Conservation (phyloP, 768 basidiomycete species). For the Lactarius sp. region DNA sequence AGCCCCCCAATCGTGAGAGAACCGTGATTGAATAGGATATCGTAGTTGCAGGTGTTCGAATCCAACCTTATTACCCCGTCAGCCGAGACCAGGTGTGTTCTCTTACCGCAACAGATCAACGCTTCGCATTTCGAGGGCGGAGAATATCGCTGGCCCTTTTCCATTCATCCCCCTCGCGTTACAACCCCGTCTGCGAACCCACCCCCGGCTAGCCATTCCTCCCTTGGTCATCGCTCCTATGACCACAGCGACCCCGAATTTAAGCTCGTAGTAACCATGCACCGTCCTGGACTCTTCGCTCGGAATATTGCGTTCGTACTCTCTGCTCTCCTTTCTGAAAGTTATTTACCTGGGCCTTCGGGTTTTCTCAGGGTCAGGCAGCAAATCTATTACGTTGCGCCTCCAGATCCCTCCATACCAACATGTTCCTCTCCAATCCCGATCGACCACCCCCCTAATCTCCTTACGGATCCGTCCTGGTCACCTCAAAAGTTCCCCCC, state of each 20-base stretch:
- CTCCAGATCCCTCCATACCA: not conserved
- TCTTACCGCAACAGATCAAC: slow-evolving; percentile 8
- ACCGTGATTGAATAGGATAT: not conserved
- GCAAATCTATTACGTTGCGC: not conserved
- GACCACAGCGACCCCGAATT: not conserved
- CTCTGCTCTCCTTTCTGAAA: not conserved
- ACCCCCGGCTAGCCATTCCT: not conserved
- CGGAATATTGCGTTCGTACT: slow-evolving; percentile 15
- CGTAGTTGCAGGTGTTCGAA: slow-evolving; percentile 10
- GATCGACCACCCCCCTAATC: not conserved
- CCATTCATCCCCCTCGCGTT: not conserved
- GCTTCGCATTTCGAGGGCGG: not conserved
- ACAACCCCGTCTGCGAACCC: not conserved
- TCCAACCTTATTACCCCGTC: not conserved
- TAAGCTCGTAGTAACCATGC: slow-evolving; percentile 10
- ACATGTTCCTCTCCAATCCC: not conserved
- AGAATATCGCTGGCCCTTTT: slow-evolving; percentile 13
- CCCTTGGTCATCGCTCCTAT: not conserved
- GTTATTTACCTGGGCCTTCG: not conserved
- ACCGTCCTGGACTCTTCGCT: slow-evolving; percentile 8
- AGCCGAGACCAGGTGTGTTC: not conserved
- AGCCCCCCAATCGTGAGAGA: no score
- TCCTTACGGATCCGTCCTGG: not conserved
- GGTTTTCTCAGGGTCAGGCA: not conserved
- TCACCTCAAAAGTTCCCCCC: not conserved